Base-by-base conservation (phyloP, 495 filamentous ascomycete genomes). In the Aspergillus leporis region DNA sequence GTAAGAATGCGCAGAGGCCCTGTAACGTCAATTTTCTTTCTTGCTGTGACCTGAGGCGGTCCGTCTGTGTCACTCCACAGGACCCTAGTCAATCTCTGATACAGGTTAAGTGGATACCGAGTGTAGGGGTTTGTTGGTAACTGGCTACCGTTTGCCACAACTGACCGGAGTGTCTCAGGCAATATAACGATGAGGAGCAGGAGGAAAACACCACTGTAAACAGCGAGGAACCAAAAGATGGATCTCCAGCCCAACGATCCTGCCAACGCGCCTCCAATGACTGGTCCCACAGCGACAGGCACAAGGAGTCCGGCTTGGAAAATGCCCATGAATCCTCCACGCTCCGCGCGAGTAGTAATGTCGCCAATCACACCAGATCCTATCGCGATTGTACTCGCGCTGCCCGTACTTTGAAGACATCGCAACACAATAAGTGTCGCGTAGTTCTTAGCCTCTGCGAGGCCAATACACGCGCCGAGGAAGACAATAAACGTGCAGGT, bases 141-240 rank as follows among this genome's bases (percentile, higher is more conserved):
- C 9, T 18, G 38, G 21, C 38, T 46, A 1, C 83, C 83, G 66
- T 87, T 84, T 8, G 68, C 80, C n/a, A 85, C 83, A 6, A 82
- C 45, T 0, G 76, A 76, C 58, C 82, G 71, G 16, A 80, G 62
- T 4, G 84, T 87, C 63, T 87, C 83, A 1, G 83, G 84, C 0
- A 86, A 65, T 0, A 78, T 28, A 5, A 80, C 1, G 9, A 79
- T 53, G 0, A 85, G 47, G 0, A 73, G 3, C 16, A 75, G 16
- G 2, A 85, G 61, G 55, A 78, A 82, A 2, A 69, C 66, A 5
- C 72, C 81, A 54, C 70, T 70, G 45, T 78, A 78, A 2, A 83
- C 81, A 0, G 77, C 59, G 53, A 86, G 58, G 48, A 85, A 83
- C 79, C 79, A 85, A 62, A 87, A 87, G 4, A 87, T 80, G 0